Conservation (phyloP, 73 alveolate genomes). For the Tetrahymena thermophila region DNA sequence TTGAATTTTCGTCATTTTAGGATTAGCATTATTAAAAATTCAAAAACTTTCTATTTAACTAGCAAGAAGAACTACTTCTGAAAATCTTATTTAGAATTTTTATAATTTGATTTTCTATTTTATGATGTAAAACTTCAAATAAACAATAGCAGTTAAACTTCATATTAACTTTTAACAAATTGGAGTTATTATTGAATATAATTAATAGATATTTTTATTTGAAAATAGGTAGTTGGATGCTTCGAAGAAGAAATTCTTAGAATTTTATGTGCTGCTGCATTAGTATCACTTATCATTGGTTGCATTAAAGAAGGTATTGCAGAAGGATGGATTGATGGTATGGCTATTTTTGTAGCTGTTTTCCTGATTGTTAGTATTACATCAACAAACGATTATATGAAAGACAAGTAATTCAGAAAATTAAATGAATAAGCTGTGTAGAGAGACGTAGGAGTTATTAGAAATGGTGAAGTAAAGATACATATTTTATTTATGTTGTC, state of each 20-base stretch:
- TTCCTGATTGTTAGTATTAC: slow-evolving; percentile 83
- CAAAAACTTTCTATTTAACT: not conserved
- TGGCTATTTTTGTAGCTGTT: slow-evolving; percentile 86
- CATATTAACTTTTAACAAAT: too few species aligned
- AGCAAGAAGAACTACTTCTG: not conserved
- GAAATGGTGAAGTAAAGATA: slow-evolving; percentile 66
- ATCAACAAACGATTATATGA: slow-evolving; percentile 80
- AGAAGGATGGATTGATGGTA: slow-evolving; percentile 97
- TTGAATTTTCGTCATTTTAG: not conserved
- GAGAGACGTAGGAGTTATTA: slow-evolving; percentile 60
- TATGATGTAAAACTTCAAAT: not conserved
- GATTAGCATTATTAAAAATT: too few species aligned
- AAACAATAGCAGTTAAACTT: not conserved
- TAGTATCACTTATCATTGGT: slow-evolving; percentile 86
- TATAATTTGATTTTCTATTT: too few species aligned
- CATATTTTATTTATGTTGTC: too few species aligned
- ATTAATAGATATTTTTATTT: too few species aligned
- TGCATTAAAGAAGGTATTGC: slow-evolving; percentile 81
- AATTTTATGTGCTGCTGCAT: slow-evolving; percentile 87
- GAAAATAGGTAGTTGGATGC: slow-evolving; percentile 64
- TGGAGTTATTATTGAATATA: too few species aligned
- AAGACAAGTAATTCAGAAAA: slow-evolving; percentile 81
- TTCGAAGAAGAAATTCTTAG: slow-evolving; percentile 91
- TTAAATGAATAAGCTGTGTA: slow-evolving; percentile 72
- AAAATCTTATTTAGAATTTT: too few species aligned